Evolutionary conservation across 2,329 filamentous ascomycete genomes (phyloP), one percentile per base, ranked within the genome.

Genomic region (Trichoderma atrobrunneum): DNA sequence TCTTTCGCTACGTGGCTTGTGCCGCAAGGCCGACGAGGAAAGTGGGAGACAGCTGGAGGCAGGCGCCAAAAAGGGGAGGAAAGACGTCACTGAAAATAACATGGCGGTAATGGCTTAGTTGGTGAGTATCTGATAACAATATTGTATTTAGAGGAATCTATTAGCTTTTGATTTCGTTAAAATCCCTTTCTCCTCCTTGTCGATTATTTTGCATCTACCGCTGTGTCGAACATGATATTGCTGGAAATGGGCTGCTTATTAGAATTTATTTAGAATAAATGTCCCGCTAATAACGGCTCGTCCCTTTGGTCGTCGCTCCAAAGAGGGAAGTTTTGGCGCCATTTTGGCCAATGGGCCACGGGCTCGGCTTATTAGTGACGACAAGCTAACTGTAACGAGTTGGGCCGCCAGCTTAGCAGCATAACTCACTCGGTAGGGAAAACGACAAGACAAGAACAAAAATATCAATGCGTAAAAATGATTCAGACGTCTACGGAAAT

Each of bases 211-310:
- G n/a, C 30, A 14, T 24, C 28, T 11, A 21, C 11, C 26, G n/a
- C 18, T 7, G 10, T 0, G 57, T 34, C 28, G 7, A 24, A 21
- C 5, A 5, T n/a, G 10, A 11, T 34, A 4, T 14, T 21, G 18
- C 30, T n/a, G 56, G 16, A 3, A 32, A n/a, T 59, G 18, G 8
- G 18, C n/a, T 30, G 11, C 26, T 11, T 14, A n/a, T 5, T 21
- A 10, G 18, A 32, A 60, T 7, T 34, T 39, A 21, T 34, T 26
- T 43, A 10, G 21, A 59, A 59, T 43, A 67, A 67, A 59, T 43
- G 34, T 12, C 34, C 54, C 64, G 32, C 64, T 67, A 67, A 43
- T 43, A 39, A 59, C 64, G 64, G 59, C 66, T 70, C 66, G 66
- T 62, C 66, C 57, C 66, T 54, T 70, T 26, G n/a, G n/a, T 51